Percentiles rank a stretch among this genome's conserved stretches.
phyloP scores from a whole-genome alignment of 257 asterid genomes.

The Forsythia suspensa region DNA sequence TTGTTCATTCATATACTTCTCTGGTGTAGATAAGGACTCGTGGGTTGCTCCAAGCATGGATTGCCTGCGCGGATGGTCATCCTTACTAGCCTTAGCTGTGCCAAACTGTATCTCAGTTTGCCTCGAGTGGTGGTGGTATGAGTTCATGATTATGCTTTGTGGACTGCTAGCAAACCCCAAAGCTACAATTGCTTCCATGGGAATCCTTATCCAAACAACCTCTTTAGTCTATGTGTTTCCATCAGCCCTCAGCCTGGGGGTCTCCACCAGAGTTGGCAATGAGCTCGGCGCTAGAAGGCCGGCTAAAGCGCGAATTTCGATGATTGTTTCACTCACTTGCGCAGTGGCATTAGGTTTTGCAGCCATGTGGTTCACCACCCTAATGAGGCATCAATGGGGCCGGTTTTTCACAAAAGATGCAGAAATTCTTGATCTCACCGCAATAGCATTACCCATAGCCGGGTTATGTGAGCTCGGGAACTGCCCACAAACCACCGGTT shows the following conservation, averaged over 20 bases:
- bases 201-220: constrained; percentile 80
- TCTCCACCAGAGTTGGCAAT: constrained; percentile 73
- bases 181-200: constrained; percentile 87
- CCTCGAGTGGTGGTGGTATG: constrained; percentile 99
- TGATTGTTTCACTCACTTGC: constrained; percentile 52
- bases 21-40: constrained; percentile 60
- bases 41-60: constrained; percentile 76
- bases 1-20: constrained; percentile 45
- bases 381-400: constrained; percentile 75
- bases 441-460: constrained; percentile 79
- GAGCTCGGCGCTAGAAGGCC: constrained; percentile 81
- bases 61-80: constrained; percentile 71
- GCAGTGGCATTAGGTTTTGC: constrained; percentile 59
- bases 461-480: constrained; percentile 94
- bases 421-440: constrained; percentile 64
- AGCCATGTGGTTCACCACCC: constrained; percentile 71
- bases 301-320: constrained; percentile 53
- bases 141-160: constrained; percentile 81
- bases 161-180: constrained; percentile 69
- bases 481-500: constrained; percentile 95
- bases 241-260: constrained; percentile 75
- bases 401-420: constrained; percentile 56
- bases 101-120: constrained; percentile 89
- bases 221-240: constrained; percentile 88
- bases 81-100: constrained; percentile 54